Evolutionary conservation across 2,329 filamentous ascomycete genomes (phyloP).

Genomic region (Truncatella angustata): DNA sequence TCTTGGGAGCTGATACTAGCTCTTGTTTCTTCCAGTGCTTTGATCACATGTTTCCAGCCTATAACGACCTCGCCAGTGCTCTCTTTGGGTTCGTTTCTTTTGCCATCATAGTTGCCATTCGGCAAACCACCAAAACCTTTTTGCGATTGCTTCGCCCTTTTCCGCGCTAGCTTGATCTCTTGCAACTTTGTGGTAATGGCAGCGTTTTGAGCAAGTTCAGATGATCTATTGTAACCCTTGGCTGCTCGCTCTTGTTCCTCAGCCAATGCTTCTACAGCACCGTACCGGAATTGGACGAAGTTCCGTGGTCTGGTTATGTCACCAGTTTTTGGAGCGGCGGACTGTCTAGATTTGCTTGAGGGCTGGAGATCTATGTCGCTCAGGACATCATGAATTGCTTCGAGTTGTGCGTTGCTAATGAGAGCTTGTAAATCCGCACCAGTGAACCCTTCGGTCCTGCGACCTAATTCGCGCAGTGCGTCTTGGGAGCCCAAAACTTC

Average conservation of each 20-base stretch:
- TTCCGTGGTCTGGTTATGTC: slow-evolving; percentile 40
- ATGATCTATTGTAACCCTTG: slow-evolving; percentile 48
- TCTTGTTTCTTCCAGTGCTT: slow-evolving; percentile 73
- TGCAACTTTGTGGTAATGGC: slow-evolving; percentile 80
- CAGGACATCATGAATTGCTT: slow-evolving; percentile 93
- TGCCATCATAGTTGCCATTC: slow-evolving; percentile 23
- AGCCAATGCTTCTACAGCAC: slow-evolving; percentile 51
- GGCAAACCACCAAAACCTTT: slow-evolving; percentile 22
- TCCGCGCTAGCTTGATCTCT: slow-evolving; percentile 70
- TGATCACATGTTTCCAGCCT: slow-evolving; percentile 77
- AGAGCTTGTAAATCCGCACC: slow-evolving; percentile 94
- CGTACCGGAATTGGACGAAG: slow-evolving; percentile 85
- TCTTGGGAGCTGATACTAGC: slow-evolving; percentile 82
- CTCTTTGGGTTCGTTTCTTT: slow-evolving; percentile 37
- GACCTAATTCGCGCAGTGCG: slow-evolving; percentile 71
- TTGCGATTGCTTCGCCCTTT: slow-evolving; percentile 55
- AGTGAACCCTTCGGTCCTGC: slow-evolving; percentile 82
- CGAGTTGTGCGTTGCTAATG: slow-evolving; percentile 93
- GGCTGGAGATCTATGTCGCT: slow-evolving; percentile 49
- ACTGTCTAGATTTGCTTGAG: slow-evolving; percentile 23
- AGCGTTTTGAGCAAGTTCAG: slow-evolving; percentile 70
- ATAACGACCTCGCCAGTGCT: slow-evolving; percentile 71
- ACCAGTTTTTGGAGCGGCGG: slow-evolving; percentile 35
- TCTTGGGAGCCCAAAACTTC: slow-evolving; percentile 58
- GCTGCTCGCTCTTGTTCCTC: slow-evolving; percentile 35